phyloP scores from a whole-genome alignment of 164 flowering plant species.

The Platanus orientalis region DNA sequence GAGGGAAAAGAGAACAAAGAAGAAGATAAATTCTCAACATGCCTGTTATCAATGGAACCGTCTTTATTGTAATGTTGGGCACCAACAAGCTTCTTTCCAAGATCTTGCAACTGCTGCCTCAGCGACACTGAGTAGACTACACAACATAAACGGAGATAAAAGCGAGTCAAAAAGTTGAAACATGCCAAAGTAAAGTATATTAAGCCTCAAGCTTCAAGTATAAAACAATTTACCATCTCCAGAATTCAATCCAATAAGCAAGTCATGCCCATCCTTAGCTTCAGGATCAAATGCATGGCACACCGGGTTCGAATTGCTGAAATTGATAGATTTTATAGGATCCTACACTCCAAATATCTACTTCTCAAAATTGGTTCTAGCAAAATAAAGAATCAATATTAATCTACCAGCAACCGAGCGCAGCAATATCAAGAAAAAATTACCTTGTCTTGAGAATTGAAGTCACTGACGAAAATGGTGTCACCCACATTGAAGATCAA shows the following conservation, averaged over 20 bases:
- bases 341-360: slow-evolving; percentile 47
- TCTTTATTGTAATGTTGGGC: slow-evolving; percentile 97
- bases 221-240: slow-evolving; percentile 75
- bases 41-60: slow-evolving; percentile 82
- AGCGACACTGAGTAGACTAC: slow-evolving; percentile 86
- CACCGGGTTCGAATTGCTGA: slow-evolving; percentile 80
- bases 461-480: slow-evolving; percentile 72
- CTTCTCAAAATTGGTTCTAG: not conserved
- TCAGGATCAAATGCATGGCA: slow-evolving; percentile 95
- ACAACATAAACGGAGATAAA: slow-evolving; percentile 5
- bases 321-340: slow-evolving; percentile 87
- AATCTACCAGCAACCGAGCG: not conserved
- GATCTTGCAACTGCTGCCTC: slow-evolving; percentile 92
- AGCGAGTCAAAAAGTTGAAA: slow-evolving; percentile 10
- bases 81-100: slow-evolving; percentile 91
- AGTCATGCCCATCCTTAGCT: slow-evolving; percentile 94
- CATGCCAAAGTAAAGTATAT: not conserved
- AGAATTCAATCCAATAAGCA: slow-evolving; percentile 78
- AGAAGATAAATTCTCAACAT: not conserved
- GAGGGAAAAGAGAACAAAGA: too few relatives aligned
- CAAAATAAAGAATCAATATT: not conserved
- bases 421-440: too few relatives aligned
- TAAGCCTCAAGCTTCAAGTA: not conserved
- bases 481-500: slow-evolving; percentile 91
- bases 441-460: slow-evolving; percentile 94